phyloP scores from a whole-genome alignment of 768 basidiomycete species.

The Mycena galopus region DNA sequence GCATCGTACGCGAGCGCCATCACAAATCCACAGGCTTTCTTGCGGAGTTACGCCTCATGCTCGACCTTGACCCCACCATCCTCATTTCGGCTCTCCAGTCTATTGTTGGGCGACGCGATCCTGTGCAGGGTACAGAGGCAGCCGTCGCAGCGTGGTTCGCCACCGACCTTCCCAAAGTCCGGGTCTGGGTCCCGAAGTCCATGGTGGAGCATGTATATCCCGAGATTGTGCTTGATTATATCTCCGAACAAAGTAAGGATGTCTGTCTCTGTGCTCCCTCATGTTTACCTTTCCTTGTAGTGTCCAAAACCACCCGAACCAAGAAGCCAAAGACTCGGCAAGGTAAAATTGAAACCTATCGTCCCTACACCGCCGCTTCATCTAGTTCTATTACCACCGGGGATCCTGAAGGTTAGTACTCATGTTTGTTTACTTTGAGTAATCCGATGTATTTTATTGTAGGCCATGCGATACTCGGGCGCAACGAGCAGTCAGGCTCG shows the following conservation, averaged over 20 bases:
- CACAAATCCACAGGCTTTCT: conserved; percentile 22
- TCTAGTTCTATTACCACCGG: no score
- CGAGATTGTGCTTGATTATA: conserved; percentile 7
- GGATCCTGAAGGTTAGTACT: no score
- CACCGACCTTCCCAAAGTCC: background rate
- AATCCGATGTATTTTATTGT: no score
- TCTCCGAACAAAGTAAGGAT: background rate
- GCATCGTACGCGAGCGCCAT: conserved; percentile 8
- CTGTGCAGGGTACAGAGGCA: background rate
- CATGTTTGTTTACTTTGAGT: no score
- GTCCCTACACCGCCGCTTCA: no score
- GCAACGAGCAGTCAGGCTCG: no score
- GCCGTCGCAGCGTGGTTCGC: conserved; percentile 6
- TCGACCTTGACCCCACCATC: background rate
- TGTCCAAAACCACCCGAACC: background rate
- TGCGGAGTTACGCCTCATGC: conserved; percentile 15
- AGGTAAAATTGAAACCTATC: no score
- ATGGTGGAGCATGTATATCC: conserved; percentile 25
- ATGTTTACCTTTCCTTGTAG: background rate
- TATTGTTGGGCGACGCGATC: conserved; percentile 9
- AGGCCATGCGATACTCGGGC: no score
- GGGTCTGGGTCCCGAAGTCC: conserved; percentile 12
- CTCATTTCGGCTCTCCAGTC: conserved; percentile 7
- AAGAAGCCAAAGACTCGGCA: no score
- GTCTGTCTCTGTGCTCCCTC: background rate